Evolutionary conservation across 345 rosid genomes (phyloP), one percentile per base, ranked within the genome.

Genomic region (Sisymbrium altissimum): DNA sequence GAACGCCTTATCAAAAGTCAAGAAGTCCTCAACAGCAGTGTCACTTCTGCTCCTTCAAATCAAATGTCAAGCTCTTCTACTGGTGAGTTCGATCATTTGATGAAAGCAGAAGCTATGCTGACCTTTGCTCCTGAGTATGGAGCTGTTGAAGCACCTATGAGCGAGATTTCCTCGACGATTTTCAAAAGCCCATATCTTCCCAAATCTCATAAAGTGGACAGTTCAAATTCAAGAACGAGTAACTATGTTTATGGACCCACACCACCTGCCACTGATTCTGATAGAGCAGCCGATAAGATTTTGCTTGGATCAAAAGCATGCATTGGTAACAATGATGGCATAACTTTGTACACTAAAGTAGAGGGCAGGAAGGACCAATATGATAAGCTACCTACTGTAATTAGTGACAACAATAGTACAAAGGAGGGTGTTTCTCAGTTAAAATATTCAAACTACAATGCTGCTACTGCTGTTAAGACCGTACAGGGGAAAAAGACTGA

Each of bases 121-220:
- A 87, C 97, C 9, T 92, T 90, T 84, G 96, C 99, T 71, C 86
- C 89, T 11, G 99, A 95, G 79, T 95, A 90, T 86, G 98, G 96
- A 61, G 98, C 98, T 36, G 96, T 95, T 66, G 97, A 92, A 83
- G 79, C 93, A 70, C 84, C 88, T 39, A 27, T 81, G 55, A 86
- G 88, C 71, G 97, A 88, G 69, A 39, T 81, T 58, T 84, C 89
- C 43, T 83, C 86, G 3, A 81, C 90, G 18, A 80, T 86, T 81
- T 86, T 90, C 80, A 90, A 81, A 82, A 89, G 82, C 67, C 97
- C 99, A 57, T 95, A 95, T 83, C 80, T 82, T 61, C 99, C 99
- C 45, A 84, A 90, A 70, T 88, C 96, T 70, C 84, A 80, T 59
- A 84, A 75, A 70, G 81, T 75, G 68, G 94, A 86, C 83, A 85